These are phyloP conservation scores for Perilla frutescens DNA, from an alignment of 257 asterid species.

Conservation along the genomic window DNA sequence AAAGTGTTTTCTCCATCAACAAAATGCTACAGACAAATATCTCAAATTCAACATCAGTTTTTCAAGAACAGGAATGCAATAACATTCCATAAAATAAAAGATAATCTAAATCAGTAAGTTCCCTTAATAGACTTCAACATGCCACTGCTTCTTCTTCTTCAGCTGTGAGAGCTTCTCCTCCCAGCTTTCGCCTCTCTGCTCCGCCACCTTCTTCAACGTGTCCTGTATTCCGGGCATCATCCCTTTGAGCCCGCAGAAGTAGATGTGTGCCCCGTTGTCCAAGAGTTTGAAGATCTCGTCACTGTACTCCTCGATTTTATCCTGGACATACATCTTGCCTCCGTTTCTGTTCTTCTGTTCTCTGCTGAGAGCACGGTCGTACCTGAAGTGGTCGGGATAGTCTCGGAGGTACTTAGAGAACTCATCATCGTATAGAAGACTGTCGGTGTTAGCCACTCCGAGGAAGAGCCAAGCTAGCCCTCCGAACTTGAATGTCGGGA, in stretches of 20 bases:
- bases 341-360: constrained; percentile 86
- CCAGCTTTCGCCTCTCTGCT: constrained; percentile 89
- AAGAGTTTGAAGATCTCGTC: constrained; percentile 84
- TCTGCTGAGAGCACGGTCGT: constrained; percentile 86
- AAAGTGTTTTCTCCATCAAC: neutral
- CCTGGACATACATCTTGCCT: constrained; percentile 98
- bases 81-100: neutral
- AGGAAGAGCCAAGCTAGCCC: constrained; percentile 99
- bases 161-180: constrained; percentile 79
- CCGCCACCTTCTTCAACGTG: constrained; percentile 87
- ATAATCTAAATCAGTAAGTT: neutral
- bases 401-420: constrained; percentile 75
- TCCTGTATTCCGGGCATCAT: constrained; percentile 99
- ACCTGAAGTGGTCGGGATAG: constrained; percentile 81
- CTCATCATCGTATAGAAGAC: constrained; percentile 87
- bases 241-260: constrained; percentile 96
- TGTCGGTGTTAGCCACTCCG: constrained; percentile 91
- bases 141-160: constrained; percentile 98
- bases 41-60: neutral
- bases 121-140: constrained; percentile 84
- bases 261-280: constrained; percentile 89
- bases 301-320: constrained; percentile 93
- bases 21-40: constrained; percentile 28
- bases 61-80: constrained; percentile 26
- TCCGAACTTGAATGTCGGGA: constrained; percentile 75